A percentile compares a stretch with the other conserved stretches of the same genome.
Conservation (phyloP, 2,329 filamentous ascomycete genomes). For the Akanthomyces muscarius region DNA sequence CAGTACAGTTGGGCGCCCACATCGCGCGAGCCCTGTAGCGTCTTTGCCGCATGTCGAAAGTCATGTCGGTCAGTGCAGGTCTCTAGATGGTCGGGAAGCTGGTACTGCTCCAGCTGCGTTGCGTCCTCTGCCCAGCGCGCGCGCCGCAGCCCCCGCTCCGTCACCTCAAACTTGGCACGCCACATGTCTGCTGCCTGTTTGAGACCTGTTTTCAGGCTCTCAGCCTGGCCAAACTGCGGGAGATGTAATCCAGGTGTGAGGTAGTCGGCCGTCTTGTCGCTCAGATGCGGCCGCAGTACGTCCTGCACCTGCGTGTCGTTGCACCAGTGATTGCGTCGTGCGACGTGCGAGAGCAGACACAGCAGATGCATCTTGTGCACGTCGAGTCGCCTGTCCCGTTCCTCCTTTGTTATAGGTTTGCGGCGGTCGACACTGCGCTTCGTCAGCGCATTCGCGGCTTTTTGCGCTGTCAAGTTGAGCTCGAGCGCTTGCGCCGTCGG, state of each 20-base stretch:
- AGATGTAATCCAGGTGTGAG: constrained; percentile 65
- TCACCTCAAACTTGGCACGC: constrained; percentile 65
- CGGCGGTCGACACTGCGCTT: constrained; percentile 38
- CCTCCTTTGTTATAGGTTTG: constrained; percentile 51
- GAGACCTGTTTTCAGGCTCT: constrained; percentile 76
- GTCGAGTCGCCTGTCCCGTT: constrained; percentile 58
- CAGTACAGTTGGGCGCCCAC: constrained; percentile 89
- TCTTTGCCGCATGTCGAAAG: constrained; percentile 67
- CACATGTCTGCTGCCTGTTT: constrained; percentile 65
- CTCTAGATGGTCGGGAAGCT: constrained; percentile 60
- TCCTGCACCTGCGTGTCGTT: constrained; percentile 69
- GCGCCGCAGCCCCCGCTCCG: constrained; percentile 63
- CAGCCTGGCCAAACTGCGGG: constrained; percentile 70
- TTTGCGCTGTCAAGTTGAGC: constrained; percentile 50
- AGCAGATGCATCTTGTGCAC: constrained; percentile 86
- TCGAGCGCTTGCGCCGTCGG: constrained; percentile 37
- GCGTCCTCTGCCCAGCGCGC: constrained; percentile 71
- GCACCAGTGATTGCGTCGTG: constrained; percentile 82
- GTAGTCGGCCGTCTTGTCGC: constrained; percentile 60
- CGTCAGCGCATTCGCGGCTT: constrained; percentile 29
- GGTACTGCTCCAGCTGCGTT: constrained; percentile 56
- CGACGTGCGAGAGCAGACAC: constrained; percentile 74
- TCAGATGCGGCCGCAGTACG: constrained; percentile 60
- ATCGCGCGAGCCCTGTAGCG: constrained; percentile 77
- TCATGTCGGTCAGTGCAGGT: constrained; percentile 65